phyloP scores from a whole-genome alignment of 805 yeast genomes.

The Teunomyces barrocoloradensis region DNA sequence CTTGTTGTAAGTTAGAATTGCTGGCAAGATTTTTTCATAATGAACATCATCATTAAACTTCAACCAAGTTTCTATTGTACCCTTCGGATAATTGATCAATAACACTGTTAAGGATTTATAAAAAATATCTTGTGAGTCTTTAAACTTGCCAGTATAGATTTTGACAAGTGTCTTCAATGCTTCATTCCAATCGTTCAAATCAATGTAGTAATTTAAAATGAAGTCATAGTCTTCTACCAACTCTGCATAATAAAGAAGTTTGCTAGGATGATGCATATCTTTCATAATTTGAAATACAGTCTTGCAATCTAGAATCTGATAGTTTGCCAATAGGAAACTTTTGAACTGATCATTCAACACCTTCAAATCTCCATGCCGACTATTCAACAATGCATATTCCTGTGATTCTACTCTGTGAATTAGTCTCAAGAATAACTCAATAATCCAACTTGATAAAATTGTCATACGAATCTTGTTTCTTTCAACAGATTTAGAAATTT shows the following conservation, averaged over 20 bases:
- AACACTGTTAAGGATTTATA: constrained; percentile 71
- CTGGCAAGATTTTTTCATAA: constrained; percentile 67
- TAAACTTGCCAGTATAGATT: constrained; percentile 33
- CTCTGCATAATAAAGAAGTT: constrained; percentile 66
- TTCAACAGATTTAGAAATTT: constrained; percentile 20
- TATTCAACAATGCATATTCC: neutral
- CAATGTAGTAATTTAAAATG: constrained; percentile 67
- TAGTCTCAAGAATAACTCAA: constrained; percentile 53
- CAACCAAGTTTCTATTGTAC: constrained; percentile 79
- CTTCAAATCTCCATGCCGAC: neutral
- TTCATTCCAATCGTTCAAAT: constrained; percentile 68
- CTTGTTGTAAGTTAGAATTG: constrained; percentile 67
- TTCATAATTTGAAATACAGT: constrained; percentile 72
- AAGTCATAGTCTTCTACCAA: constrained; percentile 65
- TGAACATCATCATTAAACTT: constrained; percentile 47
- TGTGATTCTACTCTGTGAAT: constrained; percentile 42
- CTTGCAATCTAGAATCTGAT: constrained; percentile 53
- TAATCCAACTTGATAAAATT: constrained; percentile 64
- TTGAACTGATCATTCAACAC: constrained; percentile 21
- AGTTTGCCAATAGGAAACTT: constrained; percentile 51
- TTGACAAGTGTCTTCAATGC: constrained; percentile 59
- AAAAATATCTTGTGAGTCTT: constrained; percentile 32
- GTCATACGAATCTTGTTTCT: constrained; percentile 33
- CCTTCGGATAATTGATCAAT: constrained; percentile 62
- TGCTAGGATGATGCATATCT: constrained; percentile 62